These are phyloP conservation scores for Castanea crenata DNA, from an alignment of 306 rosid genomes.

Conservation along the genomic window DNA sequence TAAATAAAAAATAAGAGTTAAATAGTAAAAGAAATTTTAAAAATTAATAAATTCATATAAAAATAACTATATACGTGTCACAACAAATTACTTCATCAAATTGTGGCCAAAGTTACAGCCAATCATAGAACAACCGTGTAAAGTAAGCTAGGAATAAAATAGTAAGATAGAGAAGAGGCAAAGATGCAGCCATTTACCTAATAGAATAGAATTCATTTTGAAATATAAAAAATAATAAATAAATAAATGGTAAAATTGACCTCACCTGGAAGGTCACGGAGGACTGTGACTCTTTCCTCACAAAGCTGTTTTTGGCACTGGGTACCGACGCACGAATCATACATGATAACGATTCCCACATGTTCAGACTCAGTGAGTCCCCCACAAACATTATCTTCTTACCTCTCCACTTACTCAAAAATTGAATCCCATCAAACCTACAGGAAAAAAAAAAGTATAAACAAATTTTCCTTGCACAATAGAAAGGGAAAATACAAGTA, in stretches of 20 bases:
- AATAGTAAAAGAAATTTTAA: too few relatives aligned
- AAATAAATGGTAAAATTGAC: neutral
- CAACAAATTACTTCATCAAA: too few relatives aligned
- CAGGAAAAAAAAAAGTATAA: neutral
- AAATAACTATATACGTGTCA: too few relatives aligned
- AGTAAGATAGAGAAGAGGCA: neutral
- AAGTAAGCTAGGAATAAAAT: neutral
- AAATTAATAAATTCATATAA: too few relatives aligned
- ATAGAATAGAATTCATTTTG: neutral
- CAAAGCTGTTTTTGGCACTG: constrained; percentile 46
- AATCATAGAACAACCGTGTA: too few relatives aligned
- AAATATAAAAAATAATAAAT: neutral
- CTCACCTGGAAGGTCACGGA: constrained; percentile 70
- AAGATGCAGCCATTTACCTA: neutral
- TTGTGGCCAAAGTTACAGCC: too few relatives aligned
- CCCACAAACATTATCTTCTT: constrained; percentile 98
- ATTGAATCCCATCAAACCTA: constrained; percentile 70
- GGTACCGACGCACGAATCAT: constrained; percentile 92
- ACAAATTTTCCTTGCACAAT: too few relatives aligned
- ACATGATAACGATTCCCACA: constrained; percentile 94
- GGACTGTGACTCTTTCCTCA: constrained; percentile 37
- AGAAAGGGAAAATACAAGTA: too few relatives aligned
- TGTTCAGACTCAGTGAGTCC: constrained; percentile 92
- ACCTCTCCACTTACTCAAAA: constrained; percentile 70
- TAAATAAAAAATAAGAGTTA: too few relatives aligned